Conservation (phyloP, 129 eudicot genomes). For the Flaveria linearis region DNA sequence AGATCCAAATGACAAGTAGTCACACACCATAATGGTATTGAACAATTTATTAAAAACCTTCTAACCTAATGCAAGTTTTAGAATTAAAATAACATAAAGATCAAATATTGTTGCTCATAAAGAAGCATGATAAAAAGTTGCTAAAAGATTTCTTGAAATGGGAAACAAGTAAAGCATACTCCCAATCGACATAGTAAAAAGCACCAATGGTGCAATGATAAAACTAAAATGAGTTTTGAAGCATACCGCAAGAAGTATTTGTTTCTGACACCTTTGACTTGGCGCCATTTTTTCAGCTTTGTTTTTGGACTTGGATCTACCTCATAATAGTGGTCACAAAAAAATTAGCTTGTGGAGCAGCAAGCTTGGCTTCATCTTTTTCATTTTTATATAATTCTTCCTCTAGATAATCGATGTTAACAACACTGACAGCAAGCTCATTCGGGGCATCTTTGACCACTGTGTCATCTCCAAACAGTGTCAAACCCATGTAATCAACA, state of each 20-base stretch:
- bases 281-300: neutral
- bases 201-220: neutral
- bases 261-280: neutral
- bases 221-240: slow-evolving; percentile 3
- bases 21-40: slow-evolving; percentile 7
- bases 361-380: slow-evolving; percentile 1
- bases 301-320: neutral
- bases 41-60: neutral
- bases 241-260: neutral
- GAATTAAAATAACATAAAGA: slow-evolving; percentile 4
- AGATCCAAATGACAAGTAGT: neutral
- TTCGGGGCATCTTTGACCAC: neutral
- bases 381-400: neutral
- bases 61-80: neutral
- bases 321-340: neutral
- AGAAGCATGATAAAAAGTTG: slow-evolving; percentile 16
- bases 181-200: neutral
- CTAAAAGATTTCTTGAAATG: neutral
- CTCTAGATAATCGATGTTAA: neutral
- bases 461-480: neutral
- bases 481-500: neutral
- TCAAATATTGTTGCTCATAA: neutral
- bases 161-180: neutral
- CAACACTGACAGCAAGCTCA: neutral
- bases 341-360: neutral